Percentiles rank a stretch among this genome's conserved stretches.
phyloP scores from a whole-genome alignment of 768 basidiomycete genomes.

The Obba rivulosa region DNA sequence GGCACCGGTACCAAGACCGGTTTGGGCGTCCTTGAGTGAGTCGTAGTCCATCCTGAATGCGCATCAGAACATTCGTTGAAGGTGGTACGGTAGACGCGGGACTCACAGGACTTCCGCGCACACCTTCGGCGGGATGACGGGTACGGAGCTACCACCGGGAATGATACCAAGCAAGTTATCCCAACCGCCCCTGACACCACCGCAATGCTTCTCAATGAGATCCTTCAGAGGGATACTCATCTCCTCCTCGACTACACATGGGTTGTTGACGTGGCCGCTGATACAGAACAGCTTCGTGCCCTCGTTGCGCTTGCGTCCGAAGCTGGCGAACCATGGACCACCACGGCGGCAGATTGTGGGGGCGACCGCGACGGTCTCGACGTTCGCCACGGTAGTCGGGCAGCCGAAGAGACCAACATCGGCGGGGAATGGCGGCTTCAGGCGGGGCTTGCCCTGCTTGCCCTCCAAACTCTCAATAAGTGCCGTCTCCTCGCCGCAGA shows the following conservation, averaged over 20 bases:
- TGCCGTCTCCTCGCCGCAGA: constrained; percentile 98
- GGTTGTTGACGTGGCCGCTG: constrained; percentile 96
- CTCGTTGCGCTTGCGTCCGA: constrained; percentile 88
- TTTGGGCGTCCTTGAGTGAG: constrained; percentile 91
- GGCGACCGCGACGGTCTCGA: constrained; percentile 97
- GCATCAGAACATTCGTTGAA: neutral
- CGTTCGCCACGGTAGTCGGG: constrained; percentile 96
- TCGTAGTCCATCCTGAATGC: constrained; percentile 89
- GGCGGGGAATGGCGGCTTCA: constrained; percentile 98
- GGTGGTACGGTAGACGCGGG: neutral
- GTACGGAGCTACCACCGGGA: constrained; percentile 93
- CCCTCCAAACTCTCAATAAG: constrained; percentile 96
- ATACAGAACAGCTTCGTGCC: constrained; percentile 98
- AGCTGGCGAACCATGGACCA: constrained; percentile 83
- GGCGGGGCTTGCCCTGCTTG: constrained; percentile 95
- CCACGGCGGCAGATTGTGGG: constrained; percentile 95
- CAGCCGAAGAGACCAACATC: constrained; percentile 98
- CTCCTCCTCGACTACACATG: constrained; percentile 97
- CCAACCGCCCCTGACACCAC: constrained; percentile 93
- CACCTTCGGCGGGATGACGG: constrained; percentile 77
- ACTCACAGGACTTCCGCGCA: constrained; percentile 88
- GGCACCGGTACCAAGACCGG: constrained; percentile 96
- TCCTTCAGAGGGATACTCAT: constrained; percentile 97
- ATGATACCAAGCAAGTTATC: constrained; percentile 95
- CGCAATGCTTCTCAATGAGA: constrained; percentile 94